These are phyloP conservation scores for Pseudisothecium myosuroides DNA, from an alignment of 225 moss, liverwort and hornwort species.

Conservation along the genomic window DNA sequence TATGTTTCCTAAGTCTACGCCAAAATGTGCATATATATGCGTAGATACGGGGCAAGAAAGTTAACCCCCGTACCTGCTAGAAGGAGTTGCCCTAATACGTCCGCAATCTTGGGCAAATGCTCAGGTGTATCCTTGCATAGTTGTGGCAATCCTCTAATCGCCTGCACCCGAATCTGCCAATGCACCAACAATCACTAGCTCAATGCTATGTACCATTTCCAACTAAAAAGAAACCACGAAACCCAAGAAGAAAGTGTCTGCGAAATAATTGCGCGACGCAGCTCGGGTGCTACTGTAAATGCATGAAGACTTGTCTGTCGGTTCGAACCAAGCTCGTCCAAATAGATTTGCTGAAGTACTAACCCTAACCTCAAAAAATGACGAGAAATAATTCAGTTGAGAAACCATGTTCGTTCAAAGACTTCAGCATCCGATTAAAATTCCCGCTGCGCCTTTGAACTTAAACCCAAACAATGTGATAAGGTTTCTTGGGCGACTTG, in stretches of 20 bases:
- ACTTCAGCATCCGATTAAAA: neutral
- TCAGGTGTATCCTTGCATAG: constrained; percentile 98
- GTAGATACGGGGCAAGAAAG: neutral
- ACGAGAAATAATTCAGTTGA: neutral
- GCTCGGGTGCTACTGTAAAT: neutral
- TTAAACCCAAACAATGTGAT: neutral
- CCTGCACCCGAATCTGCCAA: constrained; percentile 87
- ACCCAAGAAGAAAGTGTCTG: neutral
- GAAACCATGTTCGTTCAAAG: neutral
- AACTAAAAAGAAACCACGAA: neutral
- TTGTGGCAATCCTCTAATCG: constrained; percentile 89
- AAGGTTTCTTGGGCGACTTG: neutral
- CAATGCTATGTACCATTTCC: neutral
- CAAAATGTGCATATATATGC: neutral
- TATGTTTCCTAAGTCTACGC: neutral
- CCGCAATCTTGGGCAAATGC: constrained; percentile 92
- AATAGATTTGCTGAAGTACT: neutral
- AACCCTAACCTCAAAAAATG: neutral
- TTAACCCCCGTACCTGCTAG: constrained; percentile 54
- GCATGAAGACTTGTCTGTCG: neutral
- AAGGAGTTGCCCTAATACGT: constrained; percentile 91
- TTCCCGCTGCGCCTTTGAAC: neutral
- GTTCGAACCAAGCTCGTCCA: neutral
- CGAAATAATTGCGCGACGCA: neutral
- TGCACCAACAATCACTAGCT: neutral